Evolutionary conservation across 2,329 filamentous ascomycete genomes (phyloP).

Genomic region (Diaporthe ilicicola): DNA sequence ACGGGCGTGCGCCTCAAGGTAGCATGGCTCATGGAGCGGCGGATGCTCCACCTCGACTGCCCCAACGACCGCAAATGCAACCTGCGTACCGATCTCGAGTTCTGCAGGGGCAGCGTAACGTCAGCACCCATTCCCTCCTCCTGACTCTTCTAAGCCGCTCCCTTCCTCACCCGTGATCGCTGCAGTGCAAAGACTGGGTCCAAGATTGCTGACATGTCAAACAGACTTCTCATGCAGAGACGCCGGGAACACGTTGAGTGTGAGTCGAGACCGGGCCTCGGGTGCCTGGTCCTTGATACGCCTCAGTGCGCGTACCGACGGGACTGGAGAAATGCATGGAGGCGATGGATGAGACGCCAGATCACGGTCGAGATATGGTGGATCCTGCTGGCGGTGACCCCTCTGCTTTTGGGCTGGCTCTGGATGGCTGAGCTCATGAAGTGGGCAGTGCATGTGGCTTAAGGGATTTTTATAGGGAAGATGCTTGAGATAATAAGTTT

Average conservation of each 20-base stretch:
- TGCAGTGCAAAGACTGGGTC: not conserved
- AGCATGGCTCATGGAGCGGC: constrained; percentile 73
- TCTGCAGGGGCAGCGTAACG: constrained; percentile 68
- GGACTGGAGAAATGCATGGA: constrained; percentile 54
- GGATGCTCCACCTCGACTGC: constrained; percentile 70
- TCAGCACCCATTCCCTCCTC: constrained; percentile 45
- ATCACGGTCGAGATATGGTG: constrained; percentile 60
- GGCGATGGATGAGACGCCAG: constrained; percentile 53
- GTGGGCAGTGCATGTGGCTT: constrained; percentile 21
- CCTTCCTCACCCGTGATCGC: not conserved
- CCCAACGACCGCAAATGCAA: constrained; percentile 67
- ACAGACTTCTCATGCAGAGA: constrained; percentile 65
- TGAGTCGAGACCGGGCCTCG: constrained; percentile 63
- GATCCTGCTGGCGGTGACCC: constrained; percentile 53
- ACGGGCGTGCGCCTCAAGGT: constrained; percentile 73
- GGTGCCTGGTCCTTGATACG: constrained; percentile 64
- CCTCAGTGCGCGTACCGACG: constrained; percentile 54
- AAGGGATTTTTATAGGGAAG: not conserved
- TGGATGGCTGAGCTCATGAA: constrained; percentile 42
- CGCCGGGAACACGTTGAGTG: constrained; percentile 69
- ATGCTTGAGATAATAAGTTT: not conserved
- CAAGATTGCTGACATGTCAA: not conserved
- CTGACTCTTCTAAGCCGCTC: not conserved
- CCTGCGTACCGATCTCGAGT: constrained; percentile 65
- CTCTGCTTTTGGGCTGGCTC: constrained; percentile 50